Evolutionary conservation across 345 rosid genomes (phyloP).

Genomic region (Gossypium turneri): DNA sequence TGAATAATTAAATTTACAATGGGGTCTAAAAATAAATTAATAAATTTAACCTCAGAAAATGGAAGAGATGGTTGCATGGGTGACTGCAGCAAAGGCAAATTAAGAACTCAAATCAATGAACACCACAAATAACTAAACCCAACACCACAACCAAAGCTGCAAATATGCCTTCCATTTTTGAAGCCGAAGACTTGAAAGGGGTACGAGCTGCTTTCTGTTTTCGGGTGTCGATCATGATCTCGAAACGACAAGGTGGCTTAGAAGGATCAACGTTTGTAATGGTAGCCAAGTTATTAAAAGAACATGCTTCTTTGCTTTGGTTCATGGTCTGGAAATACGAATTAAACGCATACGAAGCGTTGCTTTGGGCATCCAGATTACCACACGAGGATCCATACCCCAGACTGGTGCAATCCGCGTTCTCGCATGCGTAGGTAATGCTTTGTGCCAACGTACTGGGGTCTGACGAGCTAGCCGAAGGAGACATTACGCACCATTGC

Average conservation of each 20-base stretch:
- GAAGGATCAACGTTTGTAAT: conserved; percentile 58
- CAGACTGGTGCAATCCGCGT: conserved; percentile 70
- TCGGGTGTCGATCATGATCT: conserved; percentile 54
- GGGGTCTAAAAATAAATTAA: not conserved
- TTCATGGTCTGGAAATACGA: conserved; percentile 68
- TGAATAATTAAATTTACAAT: not conserved
- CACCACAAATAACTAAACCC: conserved; percentile 4
- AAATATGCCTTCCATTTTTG: not conserved
- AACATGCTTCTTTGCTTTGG: conserved; percentile 52
- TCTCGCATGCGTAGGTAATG: conserved; percentile 50
- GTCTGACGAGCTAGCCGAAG: conserved; percentile 38
- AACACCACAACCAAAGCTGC: conserved; percentile 16
- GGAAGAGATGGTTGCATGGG: not conserved
- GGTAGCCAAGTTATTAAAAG: conserved; percentile 32
- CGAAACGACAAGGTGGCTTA: conserved; percentile 45
- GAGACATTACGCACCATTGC: conserved; percentile 70
- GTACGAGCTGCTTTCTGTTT: conserved; percentile 34
- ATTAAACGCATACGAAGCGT: conserved; percentile 80
- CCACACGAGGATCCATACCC: conserved; percentile 63
- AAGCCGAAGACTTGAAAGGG: conserved; percentile 15
- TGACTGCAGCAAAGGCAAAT: not conserved
- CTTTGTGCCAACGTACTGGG: conserved; percentile 24
- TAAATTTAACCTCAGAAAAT: not conserved
- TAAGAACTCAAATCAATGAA: conserved; percentile 14
- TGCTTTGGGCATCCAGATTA: conserved; percentile 34